Evolutionary conservation across 1,284 basidiomycete species (phyloP), one percentile per base, ranked within the genome.

Genomic region (Cryptococcus maquisensis): DNA sequence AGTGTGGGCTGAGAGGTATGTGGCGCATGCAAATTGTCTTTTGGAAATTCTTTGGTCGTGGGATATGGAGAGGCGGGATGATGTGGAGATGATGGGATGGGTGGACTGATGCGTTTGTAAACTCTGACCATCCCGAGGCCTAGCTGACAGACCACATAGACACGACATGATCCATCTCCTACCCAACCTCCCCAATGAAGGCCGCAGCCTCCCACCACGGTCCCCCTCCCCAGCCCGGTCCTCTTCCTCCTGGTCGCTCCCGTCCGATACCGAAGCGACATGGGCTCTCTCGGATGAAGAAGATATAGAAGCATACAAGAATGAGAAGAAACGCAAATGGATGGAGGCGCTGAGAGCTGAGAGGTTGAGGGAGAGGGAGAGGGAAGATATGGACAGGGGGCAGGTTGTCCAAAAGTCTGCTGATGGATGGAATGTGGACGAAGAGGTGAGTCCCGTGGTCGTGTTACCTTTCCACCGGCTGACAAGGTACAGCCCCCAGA

Each of bases 221-320:
- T 56, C 39, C 12, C 52, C 23, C 12, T 49, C 61, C 8, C 49
- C 54, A 10, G 48, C 56, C 3, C 48, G 55, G 21, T 59, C 54
- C 37, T 47, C 60, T 40, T 50, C 71, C 48, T 52, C 70, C 60
- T 54, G 58, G 18, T 42, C 63, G 57, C 79, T 91, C 0, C 85
- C 89, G 3, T 90, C 88, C 0, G 90, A 92, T 65, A 70, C 81
- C 0, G 89, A 91, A 75, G 88, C 91, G 60, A 85, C 81, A 0
- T 92, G 89, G 72, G 86, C 87, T 73, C 80, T 91, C 56, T 80
- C 83, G 0, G 80, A 81, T 0, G 77, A 80, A 18, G 88, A 91
- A 64, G 77, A 80, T 3, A 82, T 84, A 15, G 86, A 86, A 55
- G 65, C 52, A 16, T 84, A 84, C 59, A 79, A 78, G 20, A 79